Evolutionary conservation across 371 early-diverging fungal genomes (phyloP).

Genomic region (Dichotomocladium elegans): DNA sequence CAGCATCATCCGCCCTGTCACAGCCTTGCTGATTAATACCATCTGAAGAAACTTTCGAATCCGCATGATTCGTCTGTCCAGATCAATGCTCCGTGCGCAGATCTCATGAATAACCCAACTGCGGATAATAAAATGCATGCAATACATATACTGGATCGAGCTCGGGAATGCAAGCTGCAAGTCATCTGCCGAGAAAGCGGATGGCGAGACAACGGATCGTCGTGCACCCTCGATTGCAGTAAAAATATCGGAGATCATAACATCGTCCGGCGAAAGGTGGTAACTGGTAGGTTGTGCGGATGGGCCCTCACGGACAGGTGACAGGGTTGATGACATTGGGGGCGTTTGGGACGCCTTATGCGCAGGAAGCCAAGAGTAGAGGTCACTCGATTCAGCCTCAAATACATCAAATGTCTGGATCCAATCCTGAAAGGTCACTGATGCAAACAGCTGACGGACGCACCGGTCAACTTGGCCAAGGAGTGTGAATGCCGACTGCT

Average conservation of each 20-base stretch:
- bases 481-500: constrained; percentile 18
- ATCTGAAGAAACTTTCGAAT: constrained; percentile 65
- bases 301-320: constrained; percentile 24
- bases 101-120: constrained; percentile 73
- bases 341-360: constrained; percentile 39
- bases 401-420: constrained; percentile 64
- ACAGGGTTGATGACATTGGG: constrained; percentile 37
- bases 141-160: constrained; percentile 66
- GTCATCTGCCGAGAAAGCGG: constrained; percentile 39
- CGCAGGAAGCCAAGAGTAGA: constrained; percentile 72
- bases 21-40: constrained; percentile 48
- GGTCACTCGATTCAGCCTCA: constrained; percentile 68
- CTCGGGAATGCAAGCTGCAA: constrained; percentile 62
- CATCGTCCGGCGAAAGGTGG: constrained; percentile 40
- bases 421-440: constrained; percentile 71
- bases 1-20: constrained; percentile 30
- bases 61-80: constrained; percentile 50
- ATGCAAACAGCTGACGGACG: constrained; percentile 46
- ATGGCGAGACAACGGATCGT: constrained; percentile 34
- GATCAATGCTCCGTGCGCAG: constrained; percentile 41
- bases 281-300: constrained; percentile 20
- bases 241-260: constrained; percentile 69
- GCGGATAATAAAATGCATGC: constrained; percentile 68
- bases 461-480: constrained; percentile 33
- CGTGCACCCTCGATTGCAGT: constrained; percentile 52